phyloP scores from a whole-genome alignment of 495 filamentous ascomycete genomes.

The Xylaria castorea region DNA sequence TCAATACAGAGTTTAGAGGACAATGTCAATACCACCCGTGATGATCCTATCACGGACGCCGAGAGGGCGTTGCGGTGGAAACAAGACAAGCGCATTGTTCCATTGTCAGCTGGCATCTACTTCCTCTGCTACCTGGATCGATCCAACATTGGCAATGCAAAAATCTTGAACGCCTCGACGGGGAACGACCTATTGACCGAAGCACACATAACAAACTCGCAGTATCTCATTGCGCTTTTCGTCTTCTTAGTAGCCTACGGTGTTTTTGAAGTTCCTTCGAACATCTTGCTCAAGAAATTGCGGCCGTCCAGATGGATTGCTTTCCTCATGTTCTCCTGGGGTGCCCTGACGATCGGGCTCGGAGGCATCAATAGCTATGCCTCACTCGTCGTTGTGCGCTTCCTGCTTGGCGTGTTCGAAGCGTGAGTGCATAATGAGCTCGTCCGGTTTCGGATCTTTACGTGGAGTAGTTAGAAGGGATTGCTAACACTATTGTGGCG shows the following conservation, averaged over 20 bases:
- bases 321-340: constrained; percentile 65
- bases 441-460: not conserved
- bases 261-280: constrained; percentile 63
- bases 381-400: constrained; percentile 56
- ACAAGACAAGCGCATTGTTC: constrained; percentile 64
- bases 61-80: constrained; percentile 59
- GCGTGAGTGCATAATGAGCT: constrained; percentile 35
- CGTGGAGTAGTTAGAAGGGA: constrained; percentile 40
- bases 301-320: constrained; percentile 61
- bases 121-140: constrained; percentile 61
- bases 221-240: constrained; percentile 73
- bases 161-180: constrained; percentile 51
- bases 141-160: constrained; percentile 49
- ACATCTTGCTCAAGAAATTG: constrained; percentile 75
- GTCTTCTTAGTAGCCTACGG: constrained; percentile 55
- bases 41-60: constrained; percentile 36
- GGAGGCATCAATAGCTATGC: constrained; percentile 59
- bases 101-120: constrained; percentile 59
- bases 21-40: not conserved
- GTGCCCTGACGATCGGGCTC: constrained; percentile 59
- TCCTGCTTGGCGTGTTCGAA: constrained; percentile 64
- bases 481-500: not conserved
- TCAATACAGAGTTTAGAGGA: constrained; percentile 11
- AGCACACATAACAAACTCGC: constrained; percentile 64
- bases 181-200: constrained; percentile 65